Evolutionary conservation across 2,329 filamentous ascomycete species (phyloP).

Genomic region (Chaetomiaceae sp.): DNA sequence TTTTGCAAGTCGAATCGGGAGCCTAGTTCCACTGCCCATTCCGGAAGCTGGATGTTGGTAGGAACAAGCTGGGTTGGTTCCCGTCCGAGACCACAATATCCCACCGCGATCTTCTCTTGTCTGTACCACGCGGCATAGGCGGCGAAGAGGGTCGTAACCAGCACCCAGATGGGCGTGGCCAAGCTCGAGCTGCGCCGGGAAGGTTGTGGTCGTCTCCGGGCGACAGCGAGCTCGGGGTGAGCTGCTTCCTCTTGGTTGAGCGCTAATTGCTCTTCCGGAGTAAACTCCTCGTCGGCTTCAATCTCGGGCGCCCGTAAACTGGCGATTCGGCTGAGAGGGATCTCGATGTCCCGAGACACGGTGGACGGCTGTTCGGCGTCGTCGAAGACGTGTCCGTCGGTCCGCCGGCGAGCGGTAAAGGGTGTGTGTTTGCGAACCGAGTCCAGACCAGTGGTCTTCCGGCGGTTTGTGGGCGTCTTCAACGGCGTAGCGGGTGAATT

Average conservation of each 20-base stretch:
- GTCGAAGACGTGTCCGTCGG: constrained; percentile 40
- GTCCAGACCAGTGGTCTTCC: constrained; percentile 42
- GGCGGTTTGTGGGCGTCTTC: constrained; percentile 43
- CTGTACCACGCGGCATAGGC: constrained; percentile 79
- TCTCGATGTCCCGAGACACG: constrained; percentile 53
- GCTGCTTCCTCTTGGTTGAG: constrained; percentile 62
- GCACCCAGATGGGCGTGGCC: constrained; percentile 61
- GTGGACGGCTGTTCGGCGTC: constrained; percentile 48
- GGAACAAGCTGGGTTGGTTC: constrained; percentile 48
- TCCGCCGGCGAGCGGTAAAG: constrained; percentile 39
- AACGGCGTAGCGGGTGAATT: constrained; percentile 51
- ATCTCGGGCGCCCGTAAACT: constrained; percentile 36
- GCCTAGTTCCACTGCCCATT: constrained; percentile 31
- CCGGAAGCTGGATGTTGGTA: constrained; percentile 37
- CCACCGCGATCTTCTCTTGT: constrained; percentile 92
- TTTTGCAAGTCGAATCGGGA: constrained; percentile 42
- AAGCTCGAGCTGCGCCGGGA: constrained; percentile 40
- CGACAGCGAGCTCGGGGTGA: constrained; percentile 43
- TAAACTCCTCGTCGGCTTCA: constrained; percentile 85
- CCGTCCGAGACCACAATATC: constrained; percentile 83
- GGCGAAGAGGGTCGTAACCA: constrained; percentile 63
- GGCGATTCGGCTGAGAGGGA: constrained; percentile 40
- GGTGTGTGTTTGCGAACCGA: constrained; percentile 34
- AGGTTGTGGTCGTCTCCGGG: constrained; percentile 36
- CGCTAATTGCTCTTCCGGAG: constrained; percentile 80